A percentile compares a stretch with the other conserved stretches of the same genome.
These are phyloP conservation scores for Umbelopsis isabellina DNA, from an alignment of 192 early-diverging fungal species.

Conservation along the genomic window DNA sequence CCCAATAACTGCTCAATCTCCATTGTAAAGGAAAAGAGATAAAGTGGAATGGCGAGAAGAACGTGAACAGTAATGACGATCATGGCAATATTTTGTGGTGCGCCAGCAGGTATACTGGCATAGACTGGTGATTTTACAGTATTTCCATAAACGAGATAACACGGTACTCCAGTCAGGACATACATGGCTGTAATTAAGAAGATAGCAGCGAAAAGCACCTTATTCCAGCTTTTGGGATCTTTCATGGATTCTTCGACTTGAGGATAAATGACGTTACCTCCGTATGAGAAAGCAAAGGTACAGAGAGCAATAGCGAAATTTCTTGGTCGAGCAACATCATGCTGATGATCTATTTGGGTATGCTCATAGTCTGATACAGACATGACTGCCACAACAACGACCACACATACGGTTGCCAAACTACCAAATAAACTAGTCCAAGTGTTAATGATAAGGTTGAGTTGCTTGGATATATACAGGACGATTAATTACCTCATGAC, in stretches of 20 bases:
- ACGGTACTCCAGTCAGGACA: slow-evolving; percentile 64
- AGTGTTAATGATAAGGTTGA: neutral
- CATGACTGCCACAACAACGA: slow-evolving; percentile 68
- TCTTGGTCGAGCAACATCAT: slow-evolving; percentile 48
- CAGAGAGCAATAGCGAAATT: slow-evolving; percentile 78
- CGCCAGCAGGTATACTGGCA: slow-evolving; percentile 67
- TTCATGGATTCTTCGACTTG: slow-evolving; percentile 83
- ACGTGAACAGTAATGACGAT: slow-evolving; percentile 80
- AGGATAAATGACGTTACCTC: slow-evolving; percentile 81
- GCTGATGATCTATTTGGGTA: slow-evolving; percentile 38
- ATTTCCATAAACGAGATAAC: slow-evolving; percentile 76
- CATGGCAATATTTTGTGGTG: slow-evolving; percentile 59
- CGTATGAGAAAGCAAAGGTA: slow-evolving; percentile 80
- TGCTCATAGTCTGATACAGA: slow-evolving; percentile 52
- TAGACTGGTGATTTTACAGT: slow-evolving; percentile 69
- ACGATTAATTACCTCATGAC: slow-evolving; percentile 30
- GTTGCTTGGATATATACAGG: too few species aligned
- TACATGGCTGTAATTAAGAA: slow-evolving; percentile 70
- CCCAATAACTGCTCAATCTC: slow-evolving; percentile 69
- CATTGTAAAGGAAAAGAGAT: slow-evolving; percentile 72
- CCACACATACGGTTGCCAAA: slow-evolving; percentile 70
- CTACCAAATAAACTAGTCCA: slow-evolving; percentile 73
- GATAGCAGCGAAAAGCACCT: slow-evolving; percentile 66
- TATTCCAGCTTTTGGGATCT: slow-evolving; percentile 68
- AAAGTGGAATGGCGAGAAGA: slow-evolving; percentile 74